phyloP scores from a whole-genome alignment of 495 filamentous ascomycete species.

The Neurospora discreta region DNA sequence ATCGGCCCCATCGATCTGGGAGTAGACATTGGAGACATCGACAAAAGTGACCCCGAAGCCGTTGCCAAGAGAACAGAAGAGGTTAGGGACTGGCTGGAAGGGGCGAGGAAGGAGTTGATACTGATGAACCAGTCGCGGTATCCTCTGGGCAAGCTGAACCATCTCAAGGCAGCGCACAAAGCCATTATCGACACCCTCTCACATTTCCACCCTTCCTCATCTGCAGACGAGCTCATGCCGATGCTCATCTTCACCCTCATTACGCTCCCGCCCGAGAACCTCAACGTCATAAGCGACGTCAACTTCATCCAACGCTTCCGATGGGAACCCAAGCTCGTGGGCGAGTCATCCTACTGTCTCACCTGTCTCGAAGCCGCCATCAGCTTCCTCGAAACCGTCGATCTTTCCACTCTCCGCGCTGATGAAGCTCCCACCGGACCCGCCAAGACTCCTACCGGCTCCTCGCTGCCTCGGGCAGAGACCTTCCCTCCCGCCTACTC shows the following conservation, averaged over 20 bases:
- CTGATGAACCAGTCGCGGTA: constrained; percentile 81
- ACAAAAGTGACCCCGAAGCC: constrained; percentile 31
- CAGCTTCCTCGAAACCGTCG: constrained; percentile 93
- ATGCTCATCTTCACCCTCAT: constrained; percentile 93
- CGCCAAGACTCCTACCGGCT: constrained; percentile 39
- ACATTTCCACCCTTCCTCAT: constrained; percentile 74
- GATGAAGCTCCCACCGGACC: constrained; percentile 60
- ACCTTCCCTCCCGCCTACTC: constrained; percentile 40
- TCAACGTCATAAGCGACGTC: constrained; percentile 85
- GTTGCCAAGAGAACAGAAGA: constrained; percentile 54
- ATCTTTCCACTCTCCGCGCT: constrained; percentile 81
- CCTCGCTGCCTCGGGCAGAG: constrained; percentile 43
- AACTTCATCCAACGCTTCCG: constrained; percentile 92
- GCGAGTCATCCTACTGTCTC: constrained; percentile 90
- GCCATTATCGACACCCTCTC: constrained; percentile 81
- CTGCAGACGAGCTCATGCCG: constrained; percentile 91
- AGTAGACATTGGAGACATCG: constrained; percentile 51
- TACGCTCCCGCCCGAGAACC: constrained; percentile 73
- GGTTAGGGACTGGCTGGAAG: constrained; percentile 59
- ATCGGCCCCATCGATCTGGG: constrained; percentile 82
- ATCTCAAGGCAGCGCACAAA: constrained; percentile 82
- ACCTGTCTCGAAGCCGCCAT: constrained; percentile 94
- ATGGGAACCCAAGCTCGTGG: constrained; percentile 72
- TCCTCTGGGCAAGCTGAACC: constrained; percentile 83
- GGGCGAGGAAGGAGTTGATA: constrained; percentile 60